Base-by-base conservation (phyloP, 495 filamentous ascomycete species). In the Filosporella fistucella region DNA sequence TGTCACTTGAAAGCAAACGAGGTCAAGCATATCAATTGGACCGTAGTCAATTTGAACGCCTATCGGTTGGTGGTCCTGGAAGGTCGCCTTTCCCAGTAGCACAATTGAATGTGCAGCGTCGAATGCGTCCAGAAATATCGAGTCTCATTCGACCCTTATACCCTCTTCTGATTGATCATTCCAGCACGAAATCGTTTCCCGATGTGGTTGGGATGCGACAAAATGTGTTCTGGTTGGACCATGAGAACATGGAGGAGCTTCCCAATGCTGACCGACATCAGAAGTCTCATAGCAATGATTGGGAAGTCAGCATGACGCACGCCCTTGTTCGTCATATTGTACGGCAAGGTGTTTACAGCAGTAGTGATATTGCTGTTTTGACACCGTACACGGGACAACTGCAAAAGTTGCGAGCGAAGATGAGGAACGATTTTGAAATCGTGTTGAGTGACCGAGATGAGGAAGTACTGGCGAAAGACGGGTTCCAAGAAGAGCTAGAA, bases 381-480 rank as follows among this genome's bases (percentile, higher is more conserved):
- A 96, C 89, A 0, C 90, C 91, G 60, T 96, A 96, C 67, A 85
- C 86, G 28, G 90, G 88, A 7, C 91, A 96, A 56, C 71, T 93
- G 6, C 71, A 76, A 22, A 75, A 71, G 20, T 67, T 93, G 20
- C 67, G 75, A 3, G 59, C 63, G 12, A 68, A 60, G 32, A 61
- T 91, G 25, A 47, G 59, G 4, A 52, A 49, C 0, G 61, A 70
- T 6, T 81, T 80, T 42, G 77, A 81, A 25, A 77, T 93, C 14
- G 66, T 77, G 0, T 36, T 91, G 10, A 78, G 77, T n/a, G 86
- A 91, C 9, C 64, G 77, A 24, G 89, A 93, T 56, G 44, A 71
- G 10, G 77, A 80, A 17, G 72, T 75, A 1, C 68, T 89, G 0
- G 76, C 75, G 17, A 65, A 68, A 14, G 75, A 74, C 0, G 75